phyloP scores from a whole-genome alignment of 139 green algal genomes.

The Deuterostichococcus epilithicus region DNA sequence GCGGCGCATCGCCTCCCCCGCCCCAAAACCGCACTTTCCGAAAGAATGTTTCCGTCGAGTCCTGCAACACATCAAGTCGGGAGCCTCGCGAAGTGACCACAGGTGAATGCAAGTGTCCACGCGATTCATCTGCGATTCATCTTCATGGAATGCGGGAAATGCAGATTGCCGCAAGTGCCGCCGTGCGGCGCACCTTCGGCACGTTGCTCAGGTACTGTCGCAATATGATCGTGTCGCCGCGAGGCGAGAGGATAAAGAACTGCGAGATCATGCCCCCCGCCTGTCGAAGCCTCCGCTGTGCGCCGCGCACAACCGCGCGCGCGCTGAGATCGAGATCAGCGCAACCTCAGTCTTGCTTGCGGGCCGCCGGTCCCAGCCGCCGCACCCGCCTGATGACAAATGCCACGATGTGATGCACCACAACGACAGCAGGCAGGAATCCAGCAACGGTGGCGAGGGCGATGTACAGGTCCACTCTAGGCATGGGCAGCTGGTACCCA shows the following conservation, averaged over 20 bases:
- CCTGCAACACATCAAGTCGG: too few species aligned
- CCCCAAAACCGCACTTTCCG: conserved; percentile 84
- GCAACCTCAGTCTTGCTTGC: background rate
- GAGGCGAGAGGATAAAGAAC: conserved; percentile 85
- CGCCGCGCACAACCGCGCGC: background rate
- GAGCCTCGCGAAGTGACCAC: too few species aligned
- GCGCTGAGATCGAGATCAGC: background rate
- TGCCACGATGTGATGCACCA: conserved; percentile 29
- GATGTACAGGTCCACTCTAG: conserved; percentile 34
- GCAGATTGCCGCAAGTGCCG: background rate
- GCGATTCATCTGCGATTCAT: too few species aligned
- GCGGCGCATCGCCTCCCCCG: conserved; percentile 72
- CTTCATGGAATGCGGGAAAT: background rate
- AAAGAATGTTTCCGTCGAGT: conserved; percentile 85
- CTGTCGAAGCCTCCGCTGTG: background rate
- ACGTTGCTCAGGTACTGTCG: conserved; percentile 89
- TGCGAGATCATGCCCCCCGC: conserved; percentile 75
- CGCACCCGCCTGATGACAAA: background rate
- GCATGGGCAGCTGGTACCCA: conserved; percentile 50
- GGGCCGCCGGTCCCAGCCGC: background rate
- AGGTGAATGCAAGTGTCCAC: too few species aligned
- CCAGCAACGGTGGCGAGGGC: conserved; percentile 34
- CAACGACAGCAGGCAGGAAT: conserved; percentile 45
- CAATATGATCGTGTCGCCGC: conserved; percentile 90
- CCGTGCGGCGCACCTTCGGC: conserved; percentile 57